Percentiles rank a stretch among this genome's conserved stretches.
Conservation (phyloP, 768 basidiomycete species). For the Obba rivulosa region DNA sequence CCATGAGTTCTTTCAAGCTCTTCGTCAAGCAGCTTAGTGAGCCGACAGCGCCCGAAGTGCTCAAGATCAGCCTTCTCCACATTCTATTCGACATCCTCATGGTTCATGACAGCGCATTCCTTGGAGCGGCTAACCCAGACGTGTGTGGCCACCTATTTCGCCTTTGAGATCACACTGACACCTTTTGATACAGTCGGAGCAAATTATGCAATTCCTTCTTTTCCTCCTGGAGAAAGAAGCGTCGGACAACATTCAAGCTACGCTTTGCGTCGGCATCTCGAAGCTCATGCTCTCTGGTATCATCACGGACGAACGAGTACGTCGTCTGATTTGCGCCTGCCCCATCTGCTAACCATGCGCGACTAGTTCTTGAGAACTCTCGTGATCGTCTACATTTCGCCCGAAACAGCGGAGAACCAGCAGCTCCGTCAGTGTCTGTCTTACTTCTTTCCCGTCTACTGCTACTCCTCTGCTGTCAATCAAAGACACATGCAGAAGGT, state of each 20-base stretch:
- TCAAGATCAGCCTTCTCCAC: slow-evolving; percentile 70
- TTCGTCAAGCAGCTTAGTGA: slow-evolving; percentile 65
- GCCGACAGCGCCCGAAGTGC: slow-evolving; percentile 52
- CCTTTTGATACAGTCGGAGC: slow-evolving; percentile 33
- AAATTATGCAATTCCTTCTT: slow-evolving; percentile 65
- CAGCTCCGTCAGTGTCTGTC: slow-evolving; percentile 80
- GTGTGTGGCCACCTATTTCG: no score
- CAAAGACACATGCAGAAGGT: slow-evolving; percentile 69
- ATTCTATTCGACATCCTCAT: slow-evolving; percentile 84
- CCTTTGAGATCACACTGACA: no score
- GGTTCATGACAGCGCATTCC: slow-evolving; percentile 68
- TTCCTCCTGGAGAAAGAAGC: slow-evolving; percentile 48
- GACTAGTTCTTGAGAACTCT: slow-evolving; percentile 43
- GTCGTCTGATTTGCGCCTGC: slow-evolving; percentile 16
- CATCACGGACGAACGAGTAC: slow-evolving; percentile 65
- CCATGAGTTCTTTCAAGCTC: slow-evolving; percentile 63
- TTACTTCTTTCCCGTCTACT: slow-evolving; percentile 84
- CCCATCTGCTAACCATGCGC: not conserved
- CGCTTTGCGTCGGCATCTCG: slow-evolving; percentile 74
- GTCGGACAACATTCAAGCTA: slow-evolving; percentile 60
- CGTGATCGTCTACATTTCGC: slow-evolving; percentile 66
- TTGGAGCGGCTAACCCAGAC: slow-evolving; percentile 37
- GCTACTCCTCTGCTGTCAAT: slow-evolving; percentile 71
- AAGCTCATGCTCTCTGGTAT: slow-evolving; percentile 81
- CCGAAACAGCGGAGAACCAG: slow-evolving; percentile 75